phyloP scores from a whole-genome alignment of 2,329 filamentous ascomycete species.

The Akanthomyces lecanii region DNA sequence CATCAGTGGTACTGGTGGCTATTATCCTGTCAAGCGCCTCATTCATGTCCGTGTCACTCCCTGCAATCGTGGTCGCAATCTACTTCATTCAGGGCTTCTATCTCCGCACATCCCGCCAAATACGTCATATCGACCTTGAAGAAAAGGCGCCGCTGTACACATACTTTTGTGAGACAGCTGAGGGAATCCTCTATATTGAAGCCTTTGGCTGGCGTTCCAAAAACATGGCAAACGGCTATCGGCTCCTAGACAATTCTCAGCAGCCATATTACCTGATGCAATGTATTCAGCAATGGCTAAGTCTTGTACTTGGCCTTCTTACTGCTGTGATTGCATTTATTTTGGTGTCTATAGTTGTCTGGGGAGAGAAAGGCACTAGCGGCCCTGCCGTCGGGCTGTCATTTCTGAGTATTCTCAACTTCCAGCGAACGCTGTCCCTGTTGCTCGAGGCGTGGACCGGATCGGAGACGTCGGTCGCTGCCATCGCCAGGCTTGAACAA shows the following conservation, averaged over 20 bases:
- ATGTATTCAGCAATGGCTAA: constrained; percentile 5
- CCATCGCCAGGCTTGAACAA: neutral
- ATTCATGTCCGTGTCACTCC: neutral
- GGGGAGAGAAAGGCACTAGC: neutral
- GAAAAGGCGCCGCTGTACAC: constrained; percentile 2
- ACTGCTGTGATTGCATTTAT: neutral
- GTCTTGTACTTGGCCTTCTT: neutral
- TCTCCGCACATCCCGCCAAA: constrained; percentile 5
- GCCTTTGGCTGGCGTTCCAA: neutral
- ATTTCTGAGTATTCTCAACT: neutral
- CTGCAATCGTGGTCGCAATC: neutral
- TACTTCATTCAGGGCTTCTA: constrained; percentile 1
- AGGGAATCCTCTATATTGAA: neutral
- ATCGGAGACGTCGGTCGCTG: neutral
- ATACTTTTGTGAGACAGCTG: neutral
- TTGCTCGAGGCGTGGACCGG: neutral
- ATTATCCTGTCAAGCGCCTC: neutral
- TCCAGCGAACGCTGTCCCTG: neutral
- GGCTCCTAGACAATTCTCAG: neutral
- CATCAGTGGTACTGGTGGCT: neutral
- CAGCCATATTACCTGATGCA: constrained; percentile 5
- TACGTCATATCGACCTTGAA: constrained; percentile 6
- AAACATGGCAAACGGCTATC: neutral
- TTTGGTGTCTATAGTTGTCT: neutral
- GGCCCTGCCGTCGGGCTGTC: neutral